Base-by-base conservation (phyloP, 305 asterid genomes). In the Fraxinus sp. region DNA sequence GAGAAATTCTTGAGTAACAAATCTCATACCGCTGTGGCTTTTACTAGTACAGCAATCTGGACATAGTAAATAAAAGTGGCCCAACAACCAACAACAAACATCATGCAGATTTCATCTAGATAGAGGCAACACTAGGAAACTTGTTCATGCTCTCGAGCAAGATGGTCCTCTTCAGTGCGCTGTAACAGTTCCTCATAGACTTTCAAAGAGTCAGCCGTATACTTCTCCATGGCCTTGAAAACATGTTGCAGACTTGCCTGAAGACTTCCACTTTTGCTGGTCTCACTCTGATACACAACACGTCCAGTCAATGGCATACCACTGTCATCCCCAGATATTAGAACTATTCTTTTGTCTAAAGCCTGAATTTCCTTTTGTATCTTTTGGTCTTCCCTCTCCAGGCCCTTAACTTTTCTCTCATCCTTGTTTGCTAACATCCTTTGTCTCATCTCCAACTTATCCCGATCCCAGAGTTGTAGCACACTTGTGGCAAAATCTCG, bases 201-300 rank as follows among this genome's bases (percentile, higher is more conserved):
- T 88, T 92, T 93, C 80, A 94, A 85, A 37, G 92, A 87, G 80
- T 64, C 87, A 10, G 90, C 84, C 2, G 93, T 85, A 79, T 91
- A 95, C 85, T 89, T 89, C 90, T 95, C 97, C 96, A 95, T 92
- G 0, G 97, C 97, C 87, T 94, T 97, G 62, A 93, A 91, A 73
- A 92, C 91, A 41, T 86, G 97, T 73, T 89, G 93, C 89, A 95
- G 82, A 57, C 97, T 90, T 36, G 85, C 89, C 89, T 95, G 97
- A 46, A 94, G 82, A 80, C 96, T 90, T 76, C 93, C 90, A 77
- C 84, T 89, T 85, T 89, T 95, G 52, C 89, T 85, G 11, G 98
- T 92, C 79, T 95, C 99, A 66, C 95, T 94, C 81, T 93, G 98
- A 88, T 92, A 94, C 75, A 95, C 93, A 1, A 64, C 97, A 59